Conservation (phyloP, 164 flowering plant species). For the Santalum album region DNA sequence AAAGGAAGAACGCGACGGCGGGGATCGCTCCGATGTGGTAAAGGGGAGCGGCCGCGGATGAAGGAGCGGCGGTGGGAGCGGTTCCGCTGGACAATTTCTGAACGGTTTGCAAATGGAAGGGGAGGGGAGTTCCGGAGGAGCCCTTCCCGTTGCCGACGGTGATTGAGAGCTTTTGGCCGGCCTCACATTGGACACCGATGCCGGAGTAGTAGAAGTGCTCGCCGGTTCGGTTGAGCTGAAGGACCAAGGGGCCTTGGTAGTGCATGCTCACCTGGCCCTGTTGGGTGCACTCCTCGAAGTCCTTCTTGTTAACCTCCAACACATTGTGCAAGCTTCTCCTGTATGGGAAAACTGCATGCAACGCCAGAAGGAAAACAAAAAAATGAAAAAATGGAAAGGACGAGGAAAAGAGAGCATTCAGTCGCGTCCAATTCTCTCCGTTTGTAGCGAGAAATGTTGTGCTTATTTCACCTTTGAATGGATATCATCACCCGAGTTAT, state of each 20-base stretch:
- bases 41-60: too few relatives aligned
- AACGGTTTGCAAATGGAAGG: background rate
- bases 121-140: slow-evolving; percentile 11
- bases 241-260: slow-evolving; percentile 19
- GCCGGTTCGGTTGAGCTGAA: slow-evolving; percentile 19
- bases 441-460: too few relatives aligned
- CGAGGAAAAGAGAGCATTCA: background rate
- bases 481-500: too few relatives aligned
- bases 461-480: too few relatives aligned
- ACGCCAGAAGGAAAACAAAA: background rate
- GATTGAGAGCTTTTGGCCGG: slow-evolving; percentile 36
- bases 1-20: background rate
- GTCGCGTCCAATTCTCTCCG: too few relatives aligned
- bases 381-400: background rate
- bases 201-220: slow-evolving; percentile 31
- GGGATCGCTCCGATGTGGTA: too few relatives aligned
- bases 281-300: slow-evolving; percentile 24
- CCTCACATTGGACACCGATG: slow-evolving; percentile 42
- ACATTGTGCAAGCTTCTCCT: slow-evolving; percentile 27
- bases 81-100: too few relatives aligned
- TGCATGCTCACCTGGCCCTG: slow-evolving; percentile 7
- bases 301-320: slow-evolving; percentile 22
- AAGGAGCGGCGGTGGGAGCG: background rate
- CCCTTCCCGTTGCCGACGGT: slow-evolving; percentile 18
- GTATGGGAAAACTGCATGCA: slow-evolving; percentile 29